A percentile compares a stretch with the other conserved stretches of the same genome.
Conservation (phyloP, 306 rosid genomes). For the Lathyrus oleraceus region DNA sequence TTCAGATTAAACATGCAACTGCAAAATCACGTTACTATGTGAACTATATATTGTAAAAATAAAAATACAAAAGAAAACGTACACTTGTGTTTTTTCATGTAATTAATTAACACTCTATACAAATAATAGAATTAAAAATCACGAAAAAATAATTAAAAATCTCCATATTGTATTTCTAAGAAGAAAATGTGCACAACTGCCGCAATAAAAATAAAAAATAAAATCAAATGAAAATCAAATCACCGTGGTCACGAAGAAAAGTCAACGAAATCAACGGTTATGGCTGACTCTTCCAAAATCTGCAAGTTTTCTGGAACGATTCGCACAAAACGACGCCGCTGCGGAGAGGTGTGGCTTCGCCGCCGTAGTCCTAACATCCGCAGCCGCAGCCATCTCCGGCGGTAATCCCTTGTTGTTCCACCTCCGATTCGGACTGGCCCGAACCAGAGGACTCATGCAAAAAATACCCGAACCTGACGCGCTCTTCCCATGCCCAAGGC, state of each 20-base stretch:
- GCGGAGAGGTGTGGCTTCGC: slow-evolving; percentile 55
- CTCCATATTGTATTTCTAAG: not conserved
- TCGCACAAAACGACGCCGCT: slow-evolving; percentile 74
- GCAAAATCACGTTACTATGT: slow-evolving; percentile 26
- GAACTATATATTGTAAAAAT: slow-evolving; percentile 12
- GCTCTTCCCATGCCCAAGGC: slow-evolving; percentile 42
- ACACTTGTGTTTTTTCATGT: slow-evolving; percentile 23
- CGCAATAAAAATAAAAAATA: not conserved
- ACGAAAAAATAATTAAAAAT: not conserved
- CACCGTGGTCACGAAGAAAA: slow-evolving; percentile 33
- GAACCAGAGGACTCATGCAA: slow-evolving; percentile 84
- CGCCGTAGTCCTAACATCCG: slow-evolving; percentile 50
- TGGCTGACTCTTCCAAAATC: slow-evolving; percentile 78
- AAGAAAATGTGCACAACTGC: slow-evolving; percentile 28
- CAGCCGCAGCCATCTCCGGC: slow-evolving; percentile 49
- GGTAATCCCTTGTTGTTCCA: slow-evolving; percentile 65
- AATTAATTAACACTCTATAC: slow-evolving; percentile 42
- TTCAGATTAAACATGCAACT: not conserved
- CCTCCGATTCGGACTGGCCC: slow-evolving; percentile 76
- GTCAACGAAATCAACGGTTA: slow-evolving; percentile 68
- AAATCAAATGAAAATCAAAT: not conserved
- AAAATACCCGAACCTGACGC: slow-evolving; percentile 66
- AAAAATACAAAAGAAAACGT: not conserved
- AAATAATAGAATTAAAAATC: slow-evolving; percentile 19
- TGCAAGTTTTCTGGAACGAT: slow-evolving; percentile 81